phyloP scores from a whole-genome alignment of 805 yeast species.

The Wickerhamia fluorescens region DNA sequence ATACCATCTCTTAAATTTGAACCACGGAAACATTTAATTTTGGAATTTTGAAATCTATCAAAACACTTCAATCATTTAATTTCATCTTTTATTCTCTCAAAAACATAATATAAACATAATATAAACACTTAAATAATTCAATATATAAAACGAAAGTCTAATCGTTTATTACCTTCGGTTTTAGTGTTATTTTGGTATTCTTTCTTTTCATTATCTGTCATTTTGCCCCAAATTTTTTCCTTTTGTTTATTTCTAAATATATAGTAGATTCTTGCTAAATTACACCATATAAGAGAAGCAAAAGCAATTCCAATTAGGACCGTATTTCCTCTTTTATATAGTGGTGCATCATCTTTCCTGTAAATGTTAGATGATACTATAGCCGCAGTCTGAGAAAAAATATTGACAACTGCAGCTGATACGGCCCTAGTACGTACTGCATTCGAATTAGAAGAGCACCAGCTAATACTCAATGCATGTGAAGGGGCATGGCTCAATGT shows the following conservation, averaged over 20 bases:
- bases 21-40: too few relatives aligned
- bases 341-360: constrained; percentile 49
- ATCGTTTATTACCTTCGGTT: constrained; percentile 52
- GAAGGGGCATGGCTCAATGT: constrained; percentile 40
- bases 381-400: constrained; percentile 52
- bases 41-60: too few relatives aligned
- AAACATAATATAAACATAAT: too few relatives aligned
- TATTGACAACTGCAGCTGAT: constrained; percentile 58
- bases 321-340: constrained; percentile 51
- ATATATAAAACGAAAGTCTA: constrained; percentile 40
- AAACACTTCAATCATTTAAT: too few relatives aligned
- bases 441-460: constrained; percentile 59
- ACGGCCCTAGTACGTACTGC: constrained; percentile 60
- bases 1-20: too few relatives aligned
- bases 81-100: too few relatives aligned
- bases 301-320: constrained; percentile 30
- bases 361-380: constrained; percentile 53
- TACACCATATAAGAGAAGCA: constrained; percentile 21
- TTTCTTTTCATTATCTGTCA: constrained; percentile 44
- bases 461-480: constrained; percentile 51
- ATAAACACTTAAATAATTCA: too few relatives aligned
- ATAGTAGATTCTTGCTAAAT: constrained; percentile 31
- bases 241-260: constrained; percentile 36
- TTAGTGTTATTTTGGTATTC: constrained; percentile 38
- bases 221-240: constrained; percentile 42